Conservation (phyloP, 2,329 filamentous ascomycete genomes). For the Pyricularia pennisetigena region DNA sequence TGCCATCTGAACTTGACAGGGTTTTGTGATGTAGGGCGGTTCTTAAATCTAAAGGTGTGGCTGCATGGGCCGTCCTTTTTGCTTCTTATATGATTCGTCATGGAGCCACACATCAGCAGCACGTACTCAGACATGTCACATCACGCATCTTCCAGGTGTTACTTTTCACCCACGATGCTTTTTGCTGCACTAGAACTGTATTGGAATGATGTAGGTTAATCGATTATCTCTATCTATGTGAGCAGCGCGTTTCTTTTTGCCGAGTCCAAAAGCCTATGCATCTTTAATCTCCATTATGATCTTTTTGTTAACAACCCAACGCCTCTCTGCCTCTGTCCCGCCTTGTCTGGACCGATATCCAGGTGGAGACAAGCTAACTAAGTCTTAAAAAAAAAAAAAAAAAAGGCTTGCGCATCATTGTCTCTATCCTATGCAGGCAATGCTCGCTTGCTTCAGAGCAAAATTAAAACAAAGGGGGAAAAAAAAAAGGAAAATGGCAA, state of each 20-base stretch:
- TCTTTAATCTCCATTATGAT: background rate
- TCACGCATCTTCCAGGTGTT: background rate
- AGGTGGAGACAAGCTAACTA: background rate
- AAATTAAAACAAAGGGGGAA: too few species aligned
- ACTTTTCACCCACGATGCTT: background rate
- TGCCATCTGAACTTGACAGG: background rate
- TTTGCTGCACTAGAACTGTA: background rate
- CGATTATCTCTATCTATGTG: background rate
- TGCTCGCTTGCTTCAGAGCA: background rate
- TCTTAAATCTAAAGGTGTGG: background rate
- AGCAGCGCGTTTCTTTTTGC: background rate
- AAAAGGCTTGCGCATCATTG: background rate
- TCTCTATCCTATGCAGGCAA: background rate
- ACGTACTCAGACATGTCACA: background rate
- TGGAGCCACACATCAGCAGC: background rate
- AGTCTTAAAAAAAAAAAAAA: too few species aligned
- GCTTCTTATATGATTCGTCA: background rate
- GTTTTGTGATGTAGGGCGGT: background rate
- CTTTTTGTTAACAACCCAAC: background rate
- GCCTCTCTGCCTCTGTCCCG: background rate
- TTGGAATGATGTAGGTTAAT: background rate
- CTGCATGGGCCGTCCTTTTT: background rate
- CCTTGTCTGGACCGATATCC: background rate
- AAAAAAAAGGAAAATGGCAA: background rate
- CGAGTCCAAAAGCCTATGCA: background rate